A percentile compares a stretch with the other conserved stretches of the same genome.
Conservation (phyloP, 1,284 basidiomycete genomes). For the Gomphus bonarii region DNA sequence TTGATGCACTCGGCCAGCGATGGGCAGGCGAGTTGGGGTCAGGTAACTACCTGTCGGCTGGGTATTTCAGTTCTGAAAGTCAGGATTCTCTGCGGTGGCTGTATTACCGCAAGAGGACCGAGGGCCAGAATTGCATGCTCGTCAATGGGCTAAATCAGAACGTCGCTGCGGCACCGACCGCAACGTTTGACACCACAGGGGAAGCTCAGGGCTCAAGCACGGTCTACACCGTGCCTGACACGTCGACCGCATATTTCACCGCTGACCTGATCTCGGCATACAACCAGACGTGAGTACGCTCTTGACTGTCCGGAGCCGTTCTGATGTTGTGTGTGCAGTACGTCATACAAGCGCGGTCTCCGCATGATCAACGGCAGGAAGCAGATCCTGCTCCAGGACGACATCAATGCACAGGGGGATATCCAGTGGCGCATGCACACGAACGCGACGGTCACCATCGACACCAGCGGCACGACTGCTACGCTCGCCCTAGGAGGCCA, state of each 20-base stretch:
- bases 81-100: conserved; percentile 71
- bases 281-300: conserved; percentile 53
- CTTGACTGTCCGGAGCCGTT: conserved; percentile 10
- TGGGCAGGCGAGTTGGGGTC: conserved; percentile 96
- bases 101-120: conserved; percentile 94
- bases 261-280: conserved; percentile 79
- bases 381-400: conserved; percentile 90
- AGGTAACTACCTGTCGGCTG: conserved; percentile 65
- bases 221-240: conserved; percentile 44
- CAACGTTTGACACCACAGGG: conserved; percentile 46
- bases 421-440: conserved; percentile 96
- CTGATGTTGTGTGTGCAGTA: conserved; percentile 21
- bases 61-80: conserved; percentile 64
- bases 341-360: conserved; percentile 77
- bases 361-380: conserved; percentile 79
- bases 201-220: conserved; percentile 77
- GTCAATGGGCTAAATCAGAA: conserved; percentile 77
- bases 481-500: conserved; percentile 38
- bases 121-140: conserved; percentile 93
- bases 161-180: conserved; percentile 59
- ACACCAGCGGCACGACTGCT: conserved; percentile 44
- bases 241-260: conserved; percentile 79
- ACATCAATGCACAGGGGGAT: conserved; percentile 49
- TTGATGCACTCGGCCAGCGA: conserved; percentile 89
- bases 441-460: conserved; percentile 56